Evolutionary conservation across 2,329 filamentous ascomycete species (phyloP), one percentile per base, ranked within the genome.

Genomic region (Rhynchosporium agropyri): DNA sequence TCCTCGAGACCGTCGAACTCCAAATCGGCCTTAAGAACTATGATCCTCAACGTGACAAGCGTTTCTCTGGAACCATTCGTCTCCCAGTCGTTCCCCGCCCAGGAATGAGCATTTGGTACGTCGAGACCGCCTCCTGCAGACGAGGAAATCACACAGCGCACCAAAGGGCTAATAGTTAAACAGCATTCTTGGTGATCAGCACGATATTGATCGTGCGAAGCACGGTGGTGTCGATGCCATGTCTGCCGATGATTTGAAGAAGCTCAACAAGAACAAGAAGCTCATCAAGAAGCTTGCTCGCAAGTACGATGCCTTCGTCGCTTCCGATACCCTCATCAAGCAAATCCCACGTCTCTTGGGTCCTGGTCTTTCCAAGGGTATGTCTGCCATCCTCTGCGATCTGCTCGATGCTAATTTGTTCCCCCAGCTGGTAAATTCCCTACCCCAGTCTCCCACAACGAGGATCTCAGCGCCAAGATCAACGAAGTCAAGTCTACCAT

Each of bases 241-340:
- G 95, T 96, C 91, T 77, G 83, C 91, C 72, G 95, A 99, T 77
- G 95, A 99, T 83, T 84, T 99, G 84, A 99, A 99, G 91, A 99
- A 99, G 90, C 92, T 99, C 74, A 99, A 99, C 90, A 99, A 99
- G 92, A 99, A 99, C 92, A 98, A 99, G 91, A 99, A 99, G 90
- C 89, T 98, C 77, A 97, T 99, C 89, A 99, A 99, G 92, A 99
- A 99, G 90, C 91, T 99, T 73, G 95, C 95, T 70, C 92, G 93
- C 89, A 99, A 99, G 87, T 98, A 99, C 89, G 95, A 99, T 82
- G 95, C 95, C 75, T 99, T 99, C 84, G 83, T 99, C 79, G 90
- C 95, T 79, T 98, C 94, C 79, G 95, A 99, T 79, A 84, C 90
- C 77, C 84, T 99, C 78, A 97, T 99, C 89, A 97, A 97, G 90